Evolutionary conservation across 2,329 filamentous ascomycete species (phyloP).

Genomic region (Pseudogymnoascus sp.): DNA sequence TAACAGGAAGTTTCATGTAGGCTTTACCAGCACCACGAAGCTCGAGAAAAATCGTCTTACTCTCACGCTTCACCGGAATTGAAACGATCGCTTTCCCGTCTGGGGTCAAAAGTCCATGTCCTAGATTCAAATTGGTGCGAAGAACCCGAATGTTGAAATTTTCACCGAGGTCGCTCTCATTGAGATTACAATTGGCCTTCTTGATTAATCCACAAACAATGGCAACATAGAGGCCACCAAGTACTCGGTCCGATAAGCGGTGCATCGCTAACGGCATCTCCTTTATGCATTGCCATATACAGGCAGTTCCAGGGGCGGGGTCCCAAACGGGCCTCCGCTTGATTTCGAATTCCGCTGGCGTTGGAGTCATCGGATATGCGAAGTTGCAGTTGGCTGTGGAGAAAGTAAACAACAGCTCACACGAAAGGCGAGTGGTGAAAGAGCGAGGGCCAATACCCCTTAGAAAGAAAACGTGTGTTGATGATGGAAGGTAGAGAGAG

Average conservation of each 20-base stretch:
- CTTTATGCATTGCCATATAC: background rate
- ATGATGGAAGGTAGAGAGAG: background rate
- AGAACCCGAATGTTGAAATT: background rate
- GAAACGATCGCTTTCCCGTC: background rate
- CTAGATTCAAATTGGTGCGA: background rate
- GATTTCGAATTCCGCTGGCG: background rate
- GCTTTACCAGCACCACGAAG: background rate
- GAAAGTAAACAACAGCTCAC: background rate
- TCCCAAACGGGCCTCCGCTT: background rate
- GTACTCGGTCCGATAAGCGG: background rate
- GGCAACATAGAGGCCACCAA: background rate
- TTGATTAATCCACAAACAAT: background rate
- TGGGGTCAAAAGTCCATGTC: background rate
- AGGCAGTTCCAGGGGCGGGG: background rate
- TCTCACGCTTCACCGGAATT: background rate
- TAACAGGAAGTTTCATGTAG: background rate
- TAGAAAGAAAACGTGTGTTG: background rate
- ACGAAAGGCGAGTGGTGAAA: background rate
- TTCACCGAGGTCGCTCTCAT: background rate
- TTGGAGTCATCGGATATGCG: background rate
- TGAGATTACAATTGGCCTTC: background rate
- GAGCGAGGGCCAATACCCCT: background rate
- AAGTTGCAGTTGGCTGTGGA: background rate
- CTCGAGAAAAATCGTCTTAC: background rate
- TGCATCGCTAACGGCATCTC: background rate